Base-by-base conservation (phyloP, 2,329 filamentous ascomycete genomes). In the Epichloe bromicola region DNA sequence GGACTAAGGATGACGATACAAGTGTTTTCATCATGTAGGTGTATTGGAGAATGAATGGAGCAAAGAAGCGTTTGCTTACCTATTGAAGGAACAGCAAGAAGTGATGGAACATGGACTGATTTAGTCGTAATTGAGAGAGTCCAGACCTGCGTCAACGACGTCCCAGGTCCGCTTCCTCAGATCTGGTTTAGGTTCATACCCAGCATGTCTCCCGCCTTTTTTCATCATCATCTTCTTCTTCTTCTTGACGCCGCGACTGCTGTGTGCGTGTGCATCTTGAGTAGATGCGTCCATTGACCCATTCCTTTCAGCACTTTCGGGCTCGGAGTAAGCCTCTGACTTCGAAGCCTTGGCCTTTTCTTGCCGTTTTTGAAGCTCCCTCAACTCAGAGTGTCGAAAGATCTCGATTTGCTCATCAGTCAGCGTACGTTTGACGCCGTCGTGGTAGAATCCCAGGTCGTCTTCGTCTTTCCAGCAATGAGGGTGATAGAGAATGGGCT, bases 1-100 rank as follows among this genome's bases (percentile, higher is more conserved):
- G 78, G 88, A 75, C 87, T 94, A 94, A 94, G 88, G 88, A 95
- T 94, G 88, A 94, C 87, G 85, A 89, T 90, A 89, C 76, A 71
- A 78, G 70, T 68, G 67, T 74, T 89, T 82, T 93, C 88, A 91
- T 94, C 88, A 91, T 85, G 54, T 51, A 49, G 52, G 46, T 30
- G 10, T 47, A 23, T 19, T 10, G 30, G 4, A 19, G 3, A 19
- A 37, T 38, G 5, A 41, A 39, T 19, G 23, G 4, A 42, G 11
- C 12, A 48, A 50, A 36, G 45, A 17, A 67, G 53, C 26, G 63
- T 56, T 65, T 64, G 20, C 66, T 60, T 38, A 54, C 53, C 46
- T 43, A 6, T 14, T 23, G 4, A 23, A 5, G 33, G 20, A 39
- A 15, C n/a, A 34, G 10, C 33, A 26, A 20, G 26, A 19, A n/a